Evolutionary conservation across 257 asterid genomes (phyloP).

Genomic region (Solanum pinnatisectum): DNA sequence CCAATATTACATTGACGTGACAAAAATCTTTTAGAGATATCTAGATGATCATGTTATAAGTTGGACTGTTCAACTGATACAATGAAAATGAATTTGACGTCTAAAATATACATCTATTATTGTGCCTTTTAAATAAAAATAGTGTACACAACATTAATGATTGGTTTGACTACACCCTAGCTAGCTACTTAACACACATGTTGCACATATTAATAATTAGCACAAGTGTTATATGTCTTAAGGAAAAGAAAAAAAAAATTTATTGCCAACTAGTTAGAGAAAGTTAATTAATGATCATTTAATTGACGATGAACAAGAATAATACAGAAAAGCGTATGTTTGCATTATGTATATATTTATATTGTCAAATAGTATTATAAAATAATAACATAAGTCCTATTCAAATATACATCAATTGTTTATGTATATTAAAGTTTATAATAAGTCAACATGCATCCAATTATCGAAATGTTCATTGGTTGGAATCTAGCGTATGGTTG

Average conservation of each 20-base stretch:
- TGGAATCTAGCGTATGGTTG: neutral
- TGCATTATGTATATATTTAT: neutral
- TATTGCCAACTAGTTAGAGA: neutral
- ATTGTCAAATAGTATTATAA: neutral
- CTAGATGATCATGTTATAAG: neutral
- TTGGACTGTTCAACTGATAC: neutral
- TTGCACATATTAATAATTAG: neutral
- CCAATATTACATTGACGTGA: neutral
- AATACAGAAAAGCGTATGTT: neutral
- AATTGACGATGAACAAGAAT: neutral
- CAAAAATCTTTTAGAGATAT: neutral
- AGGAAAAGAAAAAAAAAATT: neutral
- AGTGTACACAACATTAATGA: neutral
- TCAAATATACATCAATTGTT: neutral
- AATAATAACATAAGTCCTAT: neutral
- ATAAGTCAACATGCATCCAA: neutral
- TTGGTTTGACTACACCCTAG: neutral
- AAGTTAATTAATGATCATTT: neutral
- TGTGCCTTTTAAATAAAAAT: neutral
- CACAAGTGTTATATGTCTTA: neutral
- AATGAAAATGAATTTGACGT: neutral
- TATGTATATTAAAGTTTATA: neutral
- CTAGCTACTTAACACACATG: neutral
- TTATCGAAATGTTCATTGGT: neutral
- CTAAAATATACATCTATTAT: neutral